Evolutionary conservation across 2,329 filamentous ascomycete species (phyloP).

Genomic region (Kalmusia sp.): DNA sequence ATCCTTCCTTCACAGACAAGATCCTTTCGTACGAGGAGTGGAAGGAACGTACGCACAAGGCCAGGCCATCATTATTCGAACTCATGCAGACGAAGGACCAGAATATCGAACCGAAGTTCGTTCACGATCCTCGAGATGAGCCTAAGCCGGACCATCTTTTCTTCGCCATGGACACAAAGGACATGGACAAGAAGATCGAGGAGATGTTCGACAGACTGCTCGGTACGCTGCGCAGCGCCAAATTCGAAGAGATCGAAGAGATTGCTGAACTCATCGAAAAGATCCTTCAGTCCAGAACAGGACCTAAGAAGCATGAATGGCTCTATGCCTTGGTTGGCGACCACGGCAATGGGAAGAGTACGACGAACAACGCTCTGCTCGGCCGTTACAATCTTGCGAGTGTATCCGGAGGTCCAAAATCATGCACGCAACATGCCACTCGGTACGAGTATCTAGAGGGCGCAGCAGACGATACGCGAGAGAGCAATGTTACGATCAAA

Average conservation of each 20-base stretch:
- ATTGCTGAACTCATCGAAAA: not conserved
- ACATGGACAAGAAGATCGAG: not conserved
- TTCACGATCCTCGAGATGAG: not conserved
- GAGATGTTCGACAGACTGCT: too few species aligned
- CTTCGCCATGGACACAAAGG: not conserved
- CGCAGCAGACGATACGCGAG: slow-evolving; percentile 6
- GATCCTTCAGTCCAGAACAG: not conserved
- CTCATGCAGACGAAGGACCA: too few species aligned
- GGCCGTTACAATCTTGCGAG: slow-evolving; percentile 13
- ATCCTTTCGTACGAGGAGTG: too few species aligned
- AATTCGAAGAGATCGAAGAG: not conserved
- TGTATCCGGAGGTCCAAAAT: slow-evolving; percentile 7
- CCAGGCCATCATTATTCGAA: too few species aligned
- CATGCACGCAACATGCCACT: slow-evolving; percentile 17
- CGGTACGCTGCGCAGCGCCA: not conserved
- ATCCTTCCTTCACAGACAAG: too few species aligned
- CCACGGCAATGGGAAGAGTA: slow-evolving; percentile 21
- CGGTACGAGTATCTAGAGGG: slow-evolving; percentile 11
- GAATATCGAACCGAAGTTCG: not conserved
- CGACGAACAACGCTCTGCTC: slow-evolving; percentile 17
- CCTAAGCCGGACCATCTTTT: not conserved
- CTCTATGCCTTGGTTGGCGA: slow-evolving; percentile 9
- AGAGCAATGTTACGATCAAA: slow-evolving; percentile 15
- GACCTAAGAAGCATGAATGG: not conserved
- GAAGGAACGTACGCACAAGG: too few species aligned